phyloP scores from a whole-genome alignment of 176 grass and related monocot species.

The Carex myosuroides region DNA sequence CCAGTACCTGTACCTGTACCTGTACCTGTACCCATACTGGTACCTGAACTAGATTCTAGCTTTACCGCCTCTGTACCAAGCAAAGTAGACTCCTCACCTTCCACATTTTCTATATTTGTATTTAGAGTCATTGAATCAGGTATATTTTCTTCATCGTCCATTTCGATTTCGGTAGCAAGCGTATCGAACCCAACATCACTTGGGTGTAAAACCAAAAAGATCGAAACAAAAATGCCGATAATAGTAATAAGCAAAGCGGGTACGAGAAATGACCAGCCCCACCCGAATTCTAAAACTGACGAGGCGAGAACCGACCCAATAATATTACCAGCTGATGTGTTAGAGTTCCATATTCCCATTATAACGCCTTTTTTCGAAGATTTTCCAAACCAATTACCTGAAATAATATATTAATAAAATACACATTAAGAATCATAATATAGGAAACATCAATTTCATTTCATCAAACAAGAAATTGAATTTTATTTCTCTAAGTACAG shows the following conservation, averaged over 20 bases:
- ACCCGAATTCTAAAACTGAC: constrained; percentile 76
- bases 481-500: not conserved
- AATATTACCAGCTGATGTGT: constrained; percentile 86
- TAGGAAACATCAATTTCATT: not conserved
- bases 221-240: constrained; percentile 36
- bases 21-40: not conserved
- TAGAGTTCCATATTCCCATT: constrained; percentile 91
- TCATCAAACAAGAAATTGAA: not conserved
- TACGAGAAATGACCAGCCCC: constrained; percentile 81
- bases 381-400: constrained; percentile 79
- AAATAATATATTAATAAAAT: not conserved
- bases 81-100: constrained; percentile 44
- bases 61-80: constrained; percentile 36
- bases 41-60: constrained; percentile 27
- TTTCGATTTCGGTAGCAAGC: constrained; percentile 52
- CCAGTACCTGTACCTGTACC: not conserved
- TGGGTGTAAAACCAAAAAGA: constrained; percentile 55
- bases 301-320: constrained; percentile 69
- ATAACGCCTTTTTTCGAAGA: constrained; percentile 51
- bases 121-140: not conserved
- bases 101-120: not conserved
- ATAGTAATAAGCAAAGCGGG: constrained; percentile 43
- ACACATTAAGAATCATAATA: not conserved
- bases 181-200: constrained; percentile 43
- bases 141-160: constrained; percentile 41